Conservation (phyloP, 2,329 filamentous ascomycete species). For the Cryoendolithus antarcticus region DNA sequence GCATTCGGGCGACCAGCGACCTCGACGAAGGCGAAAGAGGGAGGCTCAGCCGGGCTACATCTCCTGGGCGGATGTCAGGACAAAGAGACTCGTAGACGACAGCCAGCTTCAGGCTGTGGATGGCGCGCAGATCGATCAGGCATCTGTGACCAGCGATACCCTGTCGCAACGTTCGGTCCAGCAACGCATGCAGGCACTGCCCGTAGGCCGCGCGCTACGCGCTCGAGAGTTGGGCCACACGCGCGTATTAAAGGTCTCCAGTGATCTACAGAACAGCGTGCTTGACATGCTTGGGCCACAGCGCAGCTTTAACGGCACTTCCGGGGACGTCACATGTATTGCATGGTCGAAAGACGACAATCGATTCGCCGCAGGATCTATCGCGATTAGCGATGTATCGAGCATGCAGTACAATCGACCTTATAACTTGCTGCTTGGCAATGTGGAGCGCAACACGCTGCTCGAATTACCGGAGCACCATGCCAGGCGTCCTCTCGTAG, state of each 20-base stretch:
- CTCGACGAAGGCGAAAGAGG: not conserved
- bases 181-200: too few relatives aligned
- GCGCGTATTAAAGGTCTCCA: slow-evolving; percentile 1
- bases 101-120: too few relatives aligned
- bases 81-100: not conserved
- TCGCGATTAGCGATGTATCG: slow-evolving; percentile 41
- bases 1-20: not conserved
- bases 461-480: slow-evolving; percentile 44
- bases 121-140: too few relatives aligned
- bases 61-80: slow-evolving; percentile 10
- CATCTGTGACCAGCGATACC: too few relatives aligned
- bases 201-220: slow-evolving; percentile 7
- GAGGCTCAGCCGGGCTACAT: slow-evolving; percentile 11
- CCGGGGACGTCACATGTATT: slow-evolving; percentile 44
- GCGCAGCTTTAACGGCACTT: slow-evolving; percentile 44
- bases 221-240: slow-evolving; percentile 16
- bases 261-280: slow-evolving; percentile 21
- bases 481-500: slow-evolving; percentile 26
- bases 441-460: slow-evolving; percentile 29
- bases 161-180: too few relatives aligned
- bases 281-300: slow-evolving; percentile 31
- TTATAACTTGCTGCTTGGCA: slow-evolving; percentile 45
- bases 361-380: slow-evolving; percentile 44
- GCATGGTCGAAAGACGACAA: slow-evolving; percentile 45
- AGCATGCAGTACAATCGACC: slow-evolving; percentile 49